Base-by-base conservation (phyloP, 306 rosid species). In the Cercis canadensis region DNA sequence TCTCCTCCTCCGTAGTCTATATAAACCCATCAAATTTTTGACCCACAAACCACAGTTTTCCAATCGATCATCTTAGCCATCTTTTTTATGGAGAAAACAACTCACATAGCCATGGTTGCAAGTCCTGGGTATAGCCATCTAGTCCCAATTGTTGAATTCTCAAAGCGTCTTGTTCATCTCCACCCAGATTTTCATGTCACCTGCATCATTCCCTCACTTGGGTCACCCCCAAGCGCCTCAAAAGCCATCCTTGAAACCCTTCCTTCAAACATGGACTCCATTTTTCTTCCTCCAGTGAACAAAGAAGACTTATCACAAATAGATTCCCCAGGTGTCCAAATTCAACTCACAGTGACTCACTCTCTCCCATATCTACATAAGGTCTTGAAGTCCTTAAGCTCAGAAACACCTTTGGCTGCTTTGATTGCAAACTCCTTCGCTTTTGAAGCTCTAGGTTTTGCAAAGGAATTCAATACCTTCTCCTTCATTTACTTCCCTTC, bases 51-150 rank as follows among this genome's bases (percentile, higher is more conserved):
- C 8, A 6, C 43, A 6, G 0, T 37, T n/a, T n/a, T n/a, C n/a
- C n/a, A n/a, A n/a, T 37, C n/a, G 29, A 24, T 37, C 43, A 37
- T 37, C 43, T 37, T 8, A 24, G 1, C 1, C 15, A 55, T 21
- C 11, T 33, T 13, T n/a, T 32, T 19, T 13, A 68, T 68, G 74
- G 64, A 12, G 12, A 64, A 72, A 31, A 47, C 16, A 47, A 70
- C 69, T 12, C 82, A 72, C 16, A 72, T 78, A 64, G 82, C 68
- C 72, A 67, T 78, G 11, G 44, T 78, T 51, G 73, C 82, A 0
- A 78, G 82, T 65, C 9, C 78, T 17, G 82, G 82, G 0, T 70
- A 71, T 59, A 65, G 73, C 19, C 81, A 77, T 11, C 62, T 77
- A 1, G 76, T 77, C 5, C 81, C 81, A 55, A 70, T 77, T 19